Conservation (phyloP, 2,329 filamentous ascomycete genomes). For the Hymenoscyphus occultus region DNA sequence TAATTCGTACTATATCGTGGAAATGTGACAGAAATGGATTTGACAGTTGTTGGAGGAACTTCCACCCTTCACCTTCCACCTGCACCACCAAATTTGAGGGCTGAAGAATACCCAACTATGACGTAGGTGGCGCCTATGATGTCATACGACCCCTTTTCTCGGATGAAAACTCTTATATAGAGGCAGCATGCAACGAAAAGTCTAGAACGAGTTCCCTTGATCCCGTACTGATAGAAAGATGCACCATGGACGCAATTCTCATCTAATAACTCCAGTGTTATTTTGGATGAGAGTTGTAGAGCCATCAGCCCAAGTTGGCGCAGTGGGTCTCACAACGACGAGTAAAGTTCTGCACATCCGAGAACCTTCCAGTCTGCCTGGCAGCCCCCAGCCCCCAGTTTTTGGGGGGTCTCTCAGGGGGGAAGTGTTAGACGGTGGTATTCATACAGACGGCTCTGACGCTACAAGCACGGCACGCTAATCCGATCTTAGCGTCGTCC, state of each 20-base stretch:
- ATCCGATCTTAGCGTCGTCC: constrained; percentile 4
- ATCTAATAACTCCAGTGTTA: neutral
- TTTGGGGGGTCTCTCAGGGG: neutral
- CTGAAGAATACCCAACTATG: neutral
- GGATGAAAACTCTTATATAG: constrained; percentile 4
- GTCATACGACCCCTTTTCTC: neutral
- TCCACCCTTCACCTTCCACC: too few relatives aligned
- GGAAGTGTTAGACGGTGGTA: neutral
- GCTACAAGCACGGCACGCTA: neutral
- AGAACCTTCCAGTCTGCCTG: too few relatives aligned
- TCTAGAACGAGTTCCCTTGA: neutral
- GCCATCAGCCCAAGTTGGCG: neutral
- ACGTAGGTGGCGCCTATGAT: constrained; percentile 1
- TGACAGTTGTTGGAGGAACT: too few relatives aligned
- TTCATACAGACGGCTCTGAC: neutral
- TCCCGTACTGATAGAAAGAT: neutral
- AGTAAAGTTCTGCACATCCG: neutral
- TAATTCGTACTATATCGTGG: too few relatives aligned
- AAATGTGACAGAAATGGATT: too few relatives aligned
- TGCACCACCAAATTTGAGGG: too few relatives aligned
- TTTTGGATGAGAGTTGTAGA: neutral
- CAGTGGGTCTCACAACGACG: neutral
- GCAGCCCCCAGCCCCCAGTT: neutral
- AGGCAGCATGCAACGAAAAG: neutral
- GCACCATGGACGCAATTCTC: neutral